Percentiles rank a stretch among this genome's conserved stretches.
Conservation (phyloP, 257 asterid genomes). For the Phtheirospermum japonicum region DNA sequence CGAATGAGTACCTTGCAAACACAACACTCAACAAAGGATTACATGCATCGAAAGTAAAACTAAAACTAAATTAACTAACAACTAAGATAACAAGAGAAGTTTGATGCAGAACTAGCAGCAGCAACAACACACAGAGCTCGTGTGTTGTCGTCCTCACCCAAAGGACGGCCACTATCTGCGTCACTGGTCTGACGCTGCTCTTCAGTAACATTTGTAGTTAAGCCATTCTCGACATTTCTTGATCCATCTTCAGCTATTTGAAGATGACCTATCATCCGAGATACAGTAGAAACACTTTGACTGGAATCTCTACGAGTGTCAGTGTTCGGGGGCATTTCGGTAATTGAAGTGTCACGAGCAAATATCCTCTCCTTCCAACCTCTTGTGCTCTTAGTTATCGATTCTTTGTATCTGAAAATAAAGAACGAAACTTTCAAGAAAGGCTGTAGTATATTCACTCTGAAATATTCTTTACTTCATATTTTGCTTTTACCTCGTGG, state of each 20-base stretch:
- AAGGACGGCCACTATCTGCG: constrained; percentile 33
- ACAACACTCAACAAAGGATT: too few species aligned
- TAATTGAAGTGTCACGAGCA: constrained; percentile 52
- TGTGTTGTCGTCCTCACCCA: constrained; percentile 34
- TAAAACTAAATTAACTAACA: too few species aligned
- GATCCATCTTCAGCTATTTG: constrained; percentile 52
- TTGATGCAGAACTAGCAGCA: constrained; percentile 55
- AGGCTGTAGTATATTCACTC: too few species aligned
- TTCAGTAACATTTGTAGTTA: constrained; percentile 30
- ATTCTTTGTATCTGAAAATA: constrained; percentile 63
- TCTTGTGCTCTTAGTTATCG: constrained; percentile 82
- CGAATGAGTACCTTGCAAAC: too few species aligned
- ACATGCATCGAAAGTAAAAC: too few species aligned
- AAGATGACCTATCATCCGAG: constrained; percentile 64
- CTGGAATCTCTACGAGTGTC: constrained; percentile 49
- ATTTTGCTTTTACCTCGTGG: constrained; percentile 53
- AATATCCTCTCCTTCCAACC: constrained; percentile 96
- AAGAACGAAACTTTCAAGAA: constrained; percentile 7
- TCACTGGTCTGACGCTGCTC: constrained; percentile 24
- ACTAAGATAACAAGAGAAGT: too few species aligned
- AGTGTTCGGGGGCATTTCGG: constrained; percentile 33
- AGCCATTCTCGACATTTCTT: constrained; percentile 32
- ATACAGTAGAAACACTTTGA: constrained; percentile 39
- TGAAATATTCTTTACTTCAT: not conserved
- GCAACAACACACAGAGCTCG: constrained; percentile 44